These are phyloP conservation scores for Psilocybe tampanensis DNA, from an alignment of 768 basidiomycete species.

Conservation along the genomic window DNA sequence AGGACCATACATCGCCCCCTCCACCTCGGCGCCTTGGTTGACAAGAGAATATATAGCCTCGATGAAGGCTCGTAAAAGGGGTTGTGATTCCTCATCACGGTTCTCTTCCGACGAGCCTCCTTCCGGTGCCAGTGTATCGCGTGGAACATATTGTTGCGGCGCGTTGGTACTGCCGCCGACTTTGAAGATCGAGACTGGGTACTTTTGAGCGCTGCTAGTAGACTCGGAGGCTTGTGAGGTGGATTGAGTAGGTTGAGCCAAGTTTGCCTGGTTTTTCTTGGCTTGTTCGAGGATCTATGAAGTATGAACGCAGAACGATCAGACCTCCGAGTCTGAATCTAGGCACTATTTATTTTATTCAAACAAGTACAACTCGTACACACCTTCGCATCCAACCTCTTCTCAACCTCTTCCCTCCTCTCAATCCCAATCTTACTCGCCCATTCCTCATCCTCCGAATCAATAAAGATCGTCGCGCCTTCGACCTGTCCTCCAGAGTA, in stretches of 20 bases:
- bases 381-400: not conserved
- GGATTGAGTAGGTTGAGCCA: not conserved
- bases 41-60: not conserved
- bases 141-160: not conserved
- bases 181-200: not conserved
- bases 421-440: not conserved
- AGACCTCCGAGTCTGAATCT: too few species aligned
- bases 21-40: not conserved
- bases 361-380: not conserved
- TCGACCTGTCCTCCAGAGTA: constrained; percentile 6
- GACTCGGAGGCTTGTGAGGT: not conserved
- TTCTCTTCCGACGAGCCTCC: not conserved
- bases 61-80: not conserved
- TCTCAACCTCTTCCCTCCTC: not conserved
- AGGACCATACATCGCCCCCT: not conserved
- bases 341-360: too few species aligned
- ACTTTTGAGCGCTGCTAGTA: too few species aligned
- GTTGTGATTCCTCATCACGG: not conserved
- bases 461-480: constrained; percentile 11
- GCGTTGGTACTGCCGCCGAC: not conserved
- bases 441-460: constrained; percentile 13
- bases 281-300: too few species aligned
- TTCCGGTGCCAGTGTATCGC: too few species aligned
- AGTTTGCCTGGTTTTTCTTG: not conserved
- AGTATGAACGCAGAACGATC: too few species aligned